Evolutionary conservation across 805 yeast species (phyloP).

Genomic region (Candida sakaeoensis): DNA sequence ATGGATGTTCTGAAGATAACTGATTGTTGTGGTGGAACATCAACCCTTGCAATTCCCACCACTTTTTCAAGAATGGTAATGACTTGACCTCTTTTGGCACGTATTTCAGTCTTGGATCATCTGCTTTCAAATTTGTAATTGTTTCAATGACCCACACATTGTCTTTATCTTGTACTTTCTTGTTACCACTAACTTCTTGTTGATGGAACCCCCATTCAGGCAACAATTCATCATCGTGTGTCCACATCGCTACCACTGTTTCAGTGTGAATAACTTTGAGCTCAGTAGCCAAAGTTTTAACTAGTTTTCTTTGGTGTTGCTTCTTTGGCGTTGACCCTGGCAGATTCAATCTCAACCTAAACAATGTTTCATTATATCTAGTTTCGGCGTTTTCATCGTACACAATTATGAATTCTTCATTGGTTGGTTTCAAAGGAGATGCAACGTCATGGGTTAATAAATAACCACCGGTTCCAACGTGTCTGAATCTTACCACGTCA

Average conservation of each 20-base stretch:
- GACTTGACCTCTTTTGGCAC: slow-evolving; percentile 60
- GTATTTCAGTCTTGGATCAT: slow-evolving; percentile 59
- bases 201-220: slow-evolving; percentile 96
- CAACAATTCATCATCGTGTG: slow-evolving; percentile 74
- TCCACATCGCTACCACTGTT: slow-evolving; percentile 91
- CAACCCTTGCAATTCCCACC: slow-evolving; percentile 80
- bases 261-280: slow-evolving; percentile 77
- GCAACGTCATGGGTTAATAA: slow-evolving; percentile 93
- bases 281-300: slow-evolving; percentile 68
- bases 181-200: slow-evolving; percentile 94
- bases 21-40: slow-evolving; percentile 94
- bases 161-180: slow-evolving; percentile 62
- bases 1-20: slow-evolving; percentile 86
- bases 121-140: slow-evolving; percentile 51
- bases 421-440: slow-evolving; percentile 87
- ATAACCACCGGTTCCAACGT: slow-evolving; percentile 73
- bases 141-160: slow-evolving; percentile 76
- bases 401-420: slow-evolving; percentile 86
- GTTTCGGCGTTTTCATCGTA: slow-evolving; percentile 55
- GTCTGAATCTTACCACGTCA: slow-evolving; percentile 75
- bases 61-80: slow-evolving; percentile 76
- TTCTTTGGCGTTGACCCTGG: slow-evolving; percentile 39
- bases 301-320: slow-evolving; percentile 41
- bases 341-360: slow-evolving; percentile 58
- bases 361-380: slow-evolving; percentile 67